Conservation (phyloP, 352 stramenopile species). For the Discostella stelligera region DNA sequence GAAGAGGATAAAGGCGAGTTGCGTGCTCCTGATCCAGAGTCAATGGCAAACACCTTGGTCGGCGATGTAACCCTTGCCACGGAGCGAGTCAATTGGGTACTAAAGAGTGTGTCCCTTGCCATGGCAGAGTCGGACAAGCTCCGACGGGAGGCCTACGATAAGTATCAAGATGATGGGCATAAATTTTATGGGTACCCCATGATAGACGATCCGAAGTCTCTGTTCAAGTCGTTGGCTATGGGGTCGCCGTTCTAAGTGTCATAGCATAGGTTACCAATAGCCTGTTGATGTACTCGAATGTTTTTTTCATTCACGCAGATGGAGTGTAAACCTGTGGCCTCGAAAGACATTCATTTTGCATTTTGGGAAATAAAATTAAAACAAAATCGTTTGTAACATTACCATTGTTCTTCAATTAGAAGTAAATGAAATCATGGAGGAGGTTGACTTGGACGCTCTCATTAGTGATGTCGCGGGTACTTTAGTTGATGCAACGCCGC, state of each 20-base stretch:
- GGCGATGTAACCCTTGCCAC: conserved; percentile 52
- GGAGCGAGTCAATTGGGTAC: conserved; percentile 47
- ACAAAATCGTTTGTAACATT: not conserved
- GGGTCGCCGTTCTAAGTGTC: conserved; percentile 11
- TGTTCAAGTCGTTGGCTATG: conserved; percentile 46
- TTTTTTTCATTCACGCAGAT: not conserved
- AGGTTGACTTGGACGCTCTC: not conserved
- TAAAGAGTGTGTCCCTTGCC: conserved; percentile 44
- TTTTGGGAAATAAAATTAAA: not conserved
- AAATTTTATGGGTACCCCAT: conserved; percentile 52
- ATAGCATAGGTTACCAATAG: not conserved
- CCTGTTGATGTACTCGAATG: not conserved
- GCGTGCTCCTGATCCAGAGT: conserved; percentile 18
- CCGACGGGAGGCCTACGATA: conserved; percentile 48
- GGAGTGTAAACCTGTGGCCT: not conserved
- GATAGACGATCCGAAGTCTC: conserved; percentile 45
- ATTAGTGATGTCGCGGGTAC: not conserved
- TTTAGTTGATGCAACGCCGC: conserved; percentile 14
- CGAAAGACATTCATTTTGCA: not conserved
- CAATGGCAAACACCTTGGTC: conserved; percentile 35
- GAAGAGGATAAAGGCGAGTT: not conserved
- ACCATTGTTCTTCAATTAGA: not conserved
- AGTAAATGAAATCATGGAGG: not conserved
- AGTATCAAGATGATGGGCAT: conserved; percentile 55
- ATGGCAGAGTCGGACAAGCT: conserved; percentile 56